A percentile compares a stretch with the other conserved stretches of the same genome.
phyloP scores from a whole-genome alignment of 768 basidiomycete species.

The Rhodotorula sphaerocarpa region DNA sequence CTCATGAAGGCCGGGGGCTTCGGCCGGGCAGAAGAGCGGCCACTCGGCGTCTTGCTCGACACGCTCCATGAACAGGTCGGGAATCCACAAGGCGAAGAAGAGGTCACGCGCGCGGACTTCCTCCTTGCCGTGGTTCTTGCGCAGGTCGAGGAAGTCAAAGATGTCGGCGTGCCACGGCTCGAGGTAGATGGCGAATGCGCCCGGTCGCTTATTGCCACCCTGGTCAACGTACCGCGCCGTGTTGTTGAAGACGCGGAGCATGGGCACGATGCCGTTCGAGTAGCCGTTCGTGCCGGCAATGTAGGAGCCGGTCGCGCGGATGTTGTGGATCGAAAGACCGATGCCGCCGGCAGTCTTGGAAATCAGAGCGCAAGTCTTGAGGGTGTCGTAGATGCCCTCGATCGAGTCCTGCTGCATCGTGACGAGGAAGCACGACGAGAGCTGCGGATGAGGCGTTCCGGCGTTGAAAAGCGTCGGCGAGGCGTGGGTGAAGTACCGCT shows the following conservation, averaged over 20 bases:
- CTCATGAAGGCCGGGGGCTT: conserved; percentile 81
- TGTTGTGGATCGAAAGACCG: conserved; percentile 89
- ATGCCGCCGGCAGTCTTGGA: conserved; percentile 99
- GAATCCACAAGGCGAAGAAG: conserved; percentile 97
- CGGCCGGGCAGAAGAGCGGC: conserved; percentile 96
- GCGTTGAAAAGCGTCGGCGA: conserved; percentile 98
- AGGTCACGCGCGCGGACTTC: conserved; percentile 91
- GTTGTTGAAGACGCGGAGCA: conserved; percentile 95
- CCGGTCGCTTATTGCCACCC: conserved; percentile 97
- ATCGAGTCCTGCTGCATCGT: conserved; percentile 99
- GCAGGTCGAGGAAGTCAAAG: conserved; percentile 92
- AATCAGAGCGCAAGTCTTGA: conserved; percentile 98
- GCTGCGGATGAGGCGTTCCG: conserved; percentile 88
- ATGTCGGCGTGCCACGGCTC: conserved; percentile 98
- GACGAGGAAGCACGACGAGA: conserved; percentile 91
- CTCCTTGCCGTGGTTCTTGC: conserved; percentile 99
- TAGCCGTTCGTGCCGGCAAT: conserved; percentile 99
- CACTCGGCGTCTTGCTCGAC: conserved; percentile 82
- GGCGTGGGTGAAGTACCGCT: conserved; percentile 96
- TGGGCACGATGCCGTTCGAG: conserved; percentile 97
- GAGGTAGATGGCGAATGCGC: conserved; percentile 95
- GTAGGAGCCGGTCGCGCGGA: conserved; percentile 90
- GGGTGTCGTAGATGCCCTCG: conserved; percentile 96
- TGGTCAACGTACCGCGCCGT: conserved; percentile 93
- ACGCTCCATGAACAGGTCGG: conserved; percentile 97